Conservation (phyloP, 805 yeast genomes). For the Metschnikowia arizonensis region DNA sequence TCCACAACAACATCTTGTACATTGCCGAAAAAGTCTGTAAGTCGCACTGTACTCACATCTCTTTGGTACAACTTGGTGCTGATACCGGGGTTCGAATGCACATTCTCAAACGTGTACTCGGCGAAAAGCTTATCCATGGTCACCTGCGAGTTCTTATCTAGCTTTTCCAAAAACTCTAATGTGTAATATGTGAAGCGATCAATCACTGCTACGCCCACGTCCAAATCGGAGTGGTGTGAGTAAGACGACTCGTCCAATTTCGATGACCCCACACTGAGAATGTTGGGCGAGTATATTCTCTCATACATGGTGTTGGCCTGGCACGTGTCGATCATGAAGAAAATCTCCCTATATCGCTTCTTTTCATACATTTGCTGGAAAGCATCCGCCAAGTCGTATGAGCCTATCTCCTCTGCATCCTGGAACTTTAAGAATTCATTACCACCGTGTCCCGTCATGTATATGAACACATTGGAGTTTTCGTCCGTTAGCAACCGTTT, state of each 20-base stretch:
- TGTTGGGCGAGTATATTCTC: conserved; percentile 85
- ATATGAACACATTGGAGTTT: conserved; percentile 87
- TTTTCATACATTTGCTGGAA: conserved; percentile 96
- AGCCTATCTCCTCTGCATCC: conserved; percentile 96
- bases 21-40: conserved; percentile 94
- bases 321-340: conserved; percentile 98
- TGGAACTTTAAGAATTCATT: conserved; percentile 95
- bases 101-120: conserved; percentile 75
- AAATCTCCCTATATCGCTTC: conserved; percentile 88
- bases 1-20: conserved; percentile 74
- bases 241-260: conserved; percentile 84
- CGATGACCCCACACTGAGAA: conserved; percentile 89
- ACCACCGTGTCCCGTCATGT: conserved; percentile 98
- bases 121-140: conserved; percentile 83
- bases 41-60: conserved; percentile 59
- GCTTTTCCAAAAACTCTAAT: conserved; percentile 78
- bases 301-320: conserved; percentile 98
- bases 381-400: conserved; percentile 95
- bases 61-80: conserved; percentile 73
- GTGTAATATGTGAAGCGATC: conserved; percentile 94
- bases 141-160: conserved; percentile 67
- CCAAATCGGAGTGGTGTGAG: conserved; percentile 93
- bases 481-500: conserved; percentile 90
- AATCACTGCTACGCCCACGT: conserved; percentile 95
- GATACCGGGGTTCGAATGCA: conserved; percentile 93